These are phyloP conservation scores for Aspergillus sp. DNA, from an alignment of 2,329 filamentous ascomycete species.

Conservation along the genomic window DNA sequence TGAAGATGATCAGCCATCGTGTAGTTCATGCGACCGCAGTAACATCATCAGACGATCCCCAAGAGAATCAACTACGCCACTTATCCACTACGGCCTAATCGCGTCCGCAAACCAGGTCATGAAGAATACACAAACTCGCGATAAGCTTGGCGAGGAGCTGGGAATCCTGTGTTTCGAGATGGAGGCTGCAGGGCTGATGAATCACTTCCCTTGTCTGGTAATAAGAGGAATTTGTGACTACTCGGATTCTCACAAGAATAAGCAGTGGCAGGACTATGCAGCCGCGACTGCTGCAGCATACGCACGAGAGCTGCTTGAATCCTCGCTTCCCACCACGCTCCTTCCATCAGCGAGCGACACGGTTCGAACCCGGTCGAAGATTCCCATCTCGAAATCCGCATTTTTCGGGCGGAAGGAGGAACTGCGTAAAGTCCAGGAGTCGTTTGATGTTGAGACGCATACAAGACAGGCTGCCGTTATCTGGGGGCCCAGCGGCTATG, in stretches of 20 bases:
- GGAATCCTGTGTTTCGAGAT: slow-evolving; percentile 12
- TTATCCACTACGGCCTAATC: background rate
- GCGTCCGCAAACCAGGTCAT: background rate
- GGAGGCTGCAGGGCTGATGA: background rate
- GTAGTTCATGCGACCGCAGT: background rate
- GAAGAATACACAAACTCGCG: background rate
- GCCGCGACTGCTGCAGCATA: slow-evolving; percentile 2
- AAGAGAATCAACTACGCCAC: background rate
- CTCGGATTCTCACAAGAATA: slow-evolving; percentile 20
- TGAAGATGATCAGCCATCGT: background rate
- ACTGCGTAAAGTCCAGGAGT: background rate
- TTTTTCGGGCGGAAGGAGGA: background rate
- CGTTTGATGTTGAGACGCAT: background rate
- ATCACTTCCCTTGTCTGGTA: background rate
- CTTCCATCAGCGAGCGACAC: background rate
- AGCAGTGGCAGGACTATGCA: slow-evolving; percentile 19
- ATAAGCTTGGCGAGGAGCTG: background rate
- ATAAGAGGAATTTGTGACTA: slow-evolving; percentile 18
- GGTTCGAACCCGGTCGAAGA: background rate
- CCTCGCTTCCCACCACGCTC: background rate
- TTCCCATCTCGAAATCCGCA: background rate
- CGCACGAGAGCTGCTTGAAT: background rate
- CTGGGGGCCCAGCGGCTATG: slow-evolving; percentile 6
- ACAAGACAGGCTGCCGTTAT: background rate
- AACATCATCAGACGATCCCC: background rate